phyloP scores from a whole-genome alignment of 106 monocot species.

The Ottelia alismoides region DNA sequence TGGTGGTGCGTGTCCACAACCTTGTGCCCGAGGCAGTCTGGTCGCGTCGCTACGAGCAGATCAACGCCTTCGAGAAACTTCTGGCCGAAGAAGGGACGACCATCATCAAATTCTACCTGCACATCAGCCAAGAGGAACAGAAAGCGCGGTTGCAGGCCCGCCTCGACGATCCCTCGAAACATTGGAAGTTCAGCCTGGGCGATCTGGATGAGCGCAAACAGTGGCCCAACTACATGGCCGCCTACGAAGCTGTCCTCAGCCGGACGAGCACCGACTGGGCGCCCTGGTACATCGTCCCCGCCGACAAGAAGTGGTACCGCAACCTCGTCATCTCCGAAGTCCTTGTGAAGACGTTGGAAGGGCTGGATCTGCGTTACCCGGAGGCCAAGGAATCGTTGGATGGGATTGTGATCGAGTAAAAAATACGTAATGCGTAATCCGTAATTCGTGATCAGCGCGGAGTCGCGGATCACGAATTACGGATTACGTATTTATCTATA shows the following conservation, averaged over 20 bases:
- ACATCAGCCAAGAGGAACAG: background rate
- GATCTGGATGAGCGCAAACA: background rate
- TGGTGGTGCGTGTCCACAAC: background rate
- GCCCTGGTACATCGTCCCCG: background rate
- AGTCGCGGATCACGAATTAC: too few relatives aligned
- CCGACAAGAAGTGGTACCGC: background rate
- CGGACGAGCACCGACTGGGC: background rate
- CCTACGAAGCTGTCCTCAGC: background rate
- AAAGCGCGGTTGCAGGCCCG: background rate
- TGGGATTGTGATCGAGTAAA: too few relatives aligned
- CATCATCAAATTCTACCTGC: background rate
- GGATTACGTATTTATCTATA: too few relatives aligned
- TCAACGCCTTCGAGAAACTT: background rate
- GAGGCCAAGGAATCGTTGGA: too few relatives aligned
- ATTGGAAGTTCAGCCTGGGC: background rate
- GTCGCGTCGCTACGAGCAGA: background rate
- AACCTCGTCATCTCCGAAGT: too few relatives aligned
- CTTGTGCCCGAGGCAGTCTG: background rate
- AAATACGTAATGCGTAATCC: too few relatives aligned
- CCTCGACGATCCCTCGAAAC: background rate
- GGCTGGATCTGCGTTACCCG: too few relatives aligned
- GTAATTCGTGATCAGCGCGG: too few relatives aligned
- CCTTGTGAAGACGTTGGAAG: too few relatives aligned
- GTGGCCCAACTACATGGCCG: background rate
- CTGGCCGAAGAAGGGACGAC: background rate